Evolutionary conservation across 2,329 filamentous ascomycete genomes (phyloP).

Genomic region (Colletotrichum abscissum): DNA sequence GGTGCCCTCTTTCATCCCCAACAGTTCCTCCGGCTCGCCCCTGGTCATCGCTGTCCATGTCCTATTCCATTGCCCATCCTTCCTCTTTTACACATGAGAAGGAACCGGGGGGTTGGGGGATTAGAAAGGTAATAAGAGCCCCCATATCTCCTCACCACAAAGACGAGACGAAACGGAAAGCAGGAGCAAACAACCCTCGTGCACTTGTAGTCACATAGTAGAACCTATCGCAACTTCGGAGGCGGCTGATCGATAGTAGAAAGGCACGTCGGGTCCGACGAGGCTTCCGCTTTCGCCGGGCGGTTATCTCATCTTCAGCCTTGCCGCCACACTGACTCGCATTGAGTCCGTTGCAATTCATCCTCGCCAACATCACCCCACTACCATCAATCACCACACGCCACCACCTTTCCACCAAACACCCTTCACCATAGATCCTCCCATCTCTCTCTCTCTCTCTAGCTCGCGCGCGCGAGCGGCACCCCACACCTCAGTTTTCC

Average conservation of each 20-base stretch:
- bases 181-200: background rate
- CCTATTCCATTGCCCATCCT: background rate
- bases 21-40: background rate
- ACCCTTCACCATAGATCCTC: background rate
- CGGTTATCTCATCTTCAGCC: background rate
- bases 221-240: background rate
- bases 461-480: too few species aligned
- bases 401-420: background rate
- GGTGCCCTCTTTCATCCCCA: background rate
- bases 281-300: background rate
- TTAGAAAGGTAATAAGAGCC: background rate
- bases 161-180: background rate
- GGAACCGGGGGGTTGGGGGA: too few species aligned
- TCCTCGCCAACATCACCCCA: background rate
- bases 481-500: background rate
- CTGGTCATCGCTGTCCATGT: background rate
- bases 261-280: background rate
- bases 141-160: background rate
- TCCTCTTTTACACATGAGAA: background rate
- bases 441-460: background rate
- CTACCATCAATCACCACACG: background rate
- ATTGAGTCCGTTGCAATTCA: background rate
- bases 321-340: background rate
- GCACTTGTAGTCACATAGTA: background rate
- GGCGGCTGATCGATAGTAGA: background rate